Conservation (phyloP, 2,329 filamentous ascomycete species). For the Talaromyces sp. region DNA sequence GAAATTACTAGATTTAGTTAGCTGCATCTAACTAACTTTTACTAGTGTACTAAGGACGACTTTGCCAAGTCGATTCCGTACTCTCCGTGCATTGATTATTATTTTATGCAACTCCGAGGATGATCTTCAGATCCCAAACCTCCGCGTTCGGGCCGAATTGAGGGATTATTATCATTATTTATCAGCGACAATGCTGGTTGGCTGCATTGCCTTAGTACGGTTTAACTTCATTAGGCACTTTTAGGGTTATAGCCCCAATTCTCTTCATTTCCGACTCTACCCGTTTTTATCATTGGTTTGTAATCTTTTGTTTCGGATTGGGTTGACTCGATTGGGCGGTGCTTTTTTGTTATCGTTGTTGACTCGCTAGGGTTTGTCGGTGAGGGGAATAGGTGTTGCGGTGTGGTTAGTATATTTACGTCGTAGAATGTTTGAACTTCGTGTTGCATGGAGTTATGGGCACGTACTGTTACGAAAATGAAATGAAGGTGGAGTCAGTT, state of each 20-base stretch:
- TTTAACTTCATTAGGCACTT: background rate
- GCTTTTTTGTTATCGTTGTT: background rate
- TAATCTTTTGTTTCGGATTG: background rate
- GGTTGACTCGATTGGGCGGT: background rate
- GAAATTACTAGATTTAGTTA: background rate
- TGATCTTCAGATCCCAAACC: background rate
- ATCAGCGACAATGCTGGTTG: background rate
- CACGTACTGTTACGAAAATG: no score
- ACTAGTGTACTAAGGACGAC: no score
- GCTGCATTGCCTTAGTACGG: background rate
- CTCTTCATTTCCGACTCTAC: background rate
- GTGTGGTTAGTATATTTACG: background rate
- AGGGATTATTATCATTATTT: background rate
- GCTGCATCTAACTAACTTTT: background rate
- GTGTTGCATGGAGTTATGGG: background rate
- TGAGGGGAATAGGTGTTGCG: background rate
- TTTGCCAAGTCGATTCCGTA: no score
- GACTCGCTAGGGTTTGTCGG: background rate
- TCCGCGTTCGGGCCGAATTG: background rate
- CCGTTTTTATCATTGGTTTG: background rate
- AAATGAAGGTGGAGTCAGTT: background rate
- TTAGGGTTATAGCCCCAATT: background rate
- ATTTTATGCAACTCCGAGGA: no score
- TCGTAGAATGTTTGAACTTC: background rate
- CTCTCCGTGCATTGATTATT: no score